Percentiles rank a stretch among this genome's conserved stretches.
These are phyloP conservation scores for Suhomyces prunicola DNA, from an alignment of 805 yeast genomes.

Conservation along the genomic window DNA sequence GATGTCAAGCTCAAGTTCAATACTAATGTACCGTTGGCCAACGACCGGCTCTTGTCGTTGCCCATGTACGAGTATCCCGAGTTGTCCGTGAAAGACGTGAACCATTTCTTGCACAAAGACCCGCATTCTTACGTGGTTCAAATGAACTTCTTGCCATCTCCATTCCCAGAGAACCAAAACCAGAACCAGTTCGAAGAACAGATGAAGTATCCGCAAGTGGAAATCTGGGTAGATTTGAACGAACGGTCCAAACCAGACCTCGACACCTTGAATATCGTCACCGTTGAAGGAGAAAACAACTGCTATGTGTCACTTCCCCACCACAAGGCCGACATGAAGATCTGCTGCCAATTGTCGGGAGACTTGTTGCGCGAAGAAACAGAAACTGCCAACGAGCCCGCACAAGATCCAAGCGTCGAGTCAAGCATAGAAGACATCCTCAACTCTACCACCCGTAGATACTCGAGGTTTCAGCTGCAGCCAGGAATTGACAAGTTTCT, in stretches of 20 bases:
- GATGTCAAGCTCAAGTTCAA: slow-evolving; percentile 23
- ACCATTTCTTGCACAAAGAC: slow-evolving; percentile 19
- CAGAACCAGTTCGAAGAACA: slow-evolving; percentile 11
- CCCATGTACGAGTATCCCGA: slow-evolving; percentile 21
- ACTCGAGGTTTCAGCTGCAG: slow-evolving; percentile 31
- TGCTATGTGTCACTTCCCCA: slow-evolving; percentile 43
- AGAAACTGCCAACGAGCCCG: not conserved
- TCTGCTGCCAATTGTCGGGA: slow-evolving; percentile 39
- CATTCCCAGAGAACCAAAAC: slow-evolving; percentile 18
- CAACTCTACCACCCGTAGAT: slow-evolving; percentile 22
- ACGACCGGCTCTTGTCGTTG: slow-evolving; percentile 29
- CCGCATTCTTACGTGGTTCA: slow-evolving; percentile 33
- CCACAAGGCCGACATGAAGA: slow-evolving; percentile 41
- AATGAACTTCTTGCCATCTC: slow-evolving; percentile 45
- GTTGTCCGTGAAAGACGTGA: slow-evolving; percentile 17
- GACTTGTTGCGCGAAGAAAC: slow-evolving; percentile 21
- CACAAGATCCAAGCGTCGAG: slow-evolving; percentile 6
- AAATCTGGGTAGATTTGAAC: slow-evolving; percentile 50
- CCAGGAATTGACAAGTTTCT: slow-evolving; percentile 44
- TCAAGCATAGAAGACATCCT: slow-evolving; percentile 12
- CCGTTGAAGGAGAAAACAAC: slow-evolving; percentile 45
- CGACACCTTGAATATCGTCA: slow-evolving; percentile 39
- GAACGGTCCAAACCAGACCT: slow-evolving; percentile 34
- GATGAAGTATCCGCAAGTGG: slow-evolving; percentile 49
- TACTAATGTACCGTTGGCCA: slow-evolving; percentile 31